These are phyloP conservation scores for Fusarium siculi DNA, from an alignment of 2,329 filamentous ascomycete genomes.

Conservation along the genomic window DNA sequence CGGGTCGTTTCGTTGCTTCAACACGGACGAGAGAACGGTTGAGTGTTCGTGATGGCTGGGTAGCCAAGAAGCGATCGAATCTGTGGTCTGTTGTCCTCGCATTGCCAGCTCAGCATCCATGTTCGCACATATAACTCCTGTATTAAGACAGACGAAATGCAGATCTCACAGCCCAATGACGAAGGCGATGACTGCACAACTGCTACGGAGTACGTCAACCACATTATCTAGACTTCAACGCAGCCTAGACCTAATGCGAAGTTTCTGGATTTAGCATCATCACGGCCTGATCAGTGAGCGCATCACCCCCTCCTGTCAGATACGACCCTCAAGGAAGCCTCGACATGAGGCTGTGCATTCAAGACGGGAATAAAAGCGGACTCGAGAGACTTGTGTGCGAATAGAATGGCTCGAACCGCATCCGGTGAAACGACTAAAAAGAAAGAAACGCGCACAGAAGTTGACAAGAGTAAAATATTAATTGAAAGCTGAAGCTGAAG, in stretches of 20 bases:
- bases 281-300: constrained; percentile 2
- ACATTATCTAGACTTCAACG: not conserved
- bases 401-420: not conserved
- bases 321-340: constrained; percentile 12
- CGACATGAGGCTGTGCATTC: constrained; percentile 24
- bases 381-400: not conserved
- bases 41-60: not conserved
- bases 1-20: constrained; percentile 11
- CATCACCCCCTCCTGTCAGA: constrained; percentile 23
- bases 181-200: constrained; percentile 5
- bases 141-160: constrained; percentile 22
- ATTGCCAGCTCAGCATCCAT: constrained; percentile 36
- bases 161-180: constrained; percentile 18
- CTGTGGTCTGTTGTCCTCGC: constrained; percentile 11
- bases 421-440: constrained; percentile 29
- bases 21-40: constrained; percentile 10
- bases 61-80: not conserved
- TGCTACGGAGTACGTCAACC: not conserved
- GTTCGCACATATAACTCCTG: constrained; percentile 30
- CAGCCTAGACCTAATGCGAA: not conserved
- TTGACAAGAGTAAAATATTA: constrained; percentile 8
- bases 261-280: constrained; percentile 4
- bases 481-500: constrained; percentile 18
- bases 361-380: constrained; percentile 22
- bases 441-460: constrained; percentile 20